These are phyloP conservation scores for Saccharomycopsis hybrid DNA, from an alignment of 1,139 yeast genomes.

Conservation along the genomic window DNA sequence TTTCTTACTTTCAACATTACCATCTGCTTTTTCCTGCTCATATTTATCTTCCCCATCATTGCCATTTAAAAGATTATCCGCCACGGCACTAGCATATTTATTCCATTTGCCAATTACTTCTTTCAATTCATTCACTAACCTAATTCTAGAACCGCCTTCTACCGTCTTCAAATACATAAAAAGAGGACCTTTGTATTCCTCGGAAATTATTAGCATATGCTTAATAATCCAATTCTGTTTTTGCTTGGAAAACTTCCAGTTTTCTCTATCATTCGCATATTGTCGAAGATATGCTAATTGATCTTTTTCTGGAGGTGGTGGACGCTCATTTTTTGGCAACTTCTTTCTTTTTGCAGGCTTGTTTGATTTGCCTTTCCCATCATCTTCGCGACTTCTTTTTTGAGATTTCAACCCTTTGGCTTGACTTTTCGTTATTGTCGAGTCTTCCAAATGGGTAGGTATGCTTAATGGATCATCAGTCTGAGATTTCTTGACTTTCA, in stretches of 20 bases:
- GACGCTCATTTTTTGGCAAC: constrained; percentile 65
- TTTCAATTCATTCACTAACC: constrained; percentile 49
- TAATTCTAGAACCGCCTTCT: constrained; percentile 65
- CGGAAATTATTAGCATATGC: constrained; percentile 52
- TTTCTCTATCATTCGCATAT: constrained; percentile 49
- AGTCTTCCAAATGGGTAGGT: constrained; percentile 40
- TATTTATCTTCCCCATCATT: constrained; percentile 17
- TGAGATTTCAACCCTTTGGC: constrained; percentile 41
- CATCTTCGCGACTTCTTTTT: constrained; percentile 23
- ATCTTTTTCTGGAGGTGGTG: constrained; percentile 68
- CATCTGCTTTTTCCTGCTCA: constrained; percentile 24
- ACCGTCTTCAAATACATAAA: constrained; percentile 56
- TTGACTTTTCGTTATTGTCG: constrained; percentile 40
- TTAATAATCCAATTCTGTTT: constrained; percentile 90
- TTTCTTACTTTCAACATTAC: constrained; percentile 22
- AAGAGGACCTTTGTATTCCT: constrained; percentile 50
- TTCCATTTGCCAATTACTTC: constrained; percentile 54
- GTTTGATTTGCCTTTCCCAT: constrained; percentile 24
- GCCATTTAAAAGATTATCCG: constrained; percentile 29
- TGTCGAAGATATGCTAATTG: constrained; percentile 71
- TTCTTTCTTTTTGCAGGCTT: constrained; percentile 72
- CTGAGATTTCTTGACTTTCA: constrained; percentile 45
- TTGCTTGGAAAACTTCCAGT: constrained; percentile 92
- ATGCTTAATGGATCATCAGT: constrained; percentile 38
- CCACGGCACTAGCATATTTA: constrained; percentile 35